These are phyloP conservation scores for Vicia faba DNA, from an alignment of 306 rosid species.

Conservation along the genomic window DNA sequence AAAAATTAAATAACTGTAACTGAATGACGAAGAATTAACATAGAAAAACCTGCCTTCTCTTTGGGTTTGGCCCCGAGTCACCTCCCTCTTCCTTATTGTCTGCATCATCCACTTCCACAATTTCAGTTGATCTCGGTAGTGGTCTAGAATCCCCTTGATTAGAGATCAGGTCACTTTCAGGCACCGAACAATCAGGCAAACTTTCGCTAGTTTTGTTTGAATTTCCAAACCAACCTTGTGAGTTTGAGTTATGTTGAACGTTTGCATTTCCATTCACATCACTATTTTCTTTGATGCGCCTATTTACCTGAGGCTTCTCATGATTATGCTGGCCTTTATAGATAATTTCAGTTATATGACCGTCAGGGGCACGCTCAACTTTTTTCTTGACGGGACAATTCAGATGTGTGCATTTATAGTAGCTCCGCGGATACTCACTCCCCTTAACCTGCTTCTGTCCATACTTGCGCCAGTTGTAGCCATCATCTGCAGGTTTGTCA, in stretches of 20 bases:
- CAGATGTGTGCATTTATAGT: slow-evolving; percentile 86
- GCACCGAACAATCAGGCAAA: slow-evolving; percentile 42
- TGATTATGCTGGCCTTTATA: slow-evolving; percentile 95
- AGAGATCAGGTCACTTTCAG: slow-evolving; percentile 49
- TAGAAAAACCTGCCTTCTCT: slow-evolving; percentile 66
- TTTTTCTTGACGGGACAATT: slow-evolving; percentile 94
- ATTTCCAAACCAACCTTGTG: slow-evolving; percentile 58
- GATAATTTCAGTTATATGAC: slow-evolving; percentile 91
- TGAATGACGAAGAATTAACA: slow-evolving; percentile 24
- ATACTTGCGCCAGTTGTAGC: slow-evolving; percentile 97
- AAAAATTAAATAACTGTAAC: neutral
- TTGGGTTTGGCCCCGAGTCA: slow-evolving; percentile 70
- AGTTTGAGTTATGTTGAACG: slow-evolving; percentile 55
- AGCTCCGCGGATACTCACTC: slow-evolving; percentile 93
- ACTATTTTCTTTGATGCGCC: slow-evolving; percentile 68
- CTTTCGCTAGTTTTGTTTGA: slow-evolving; percentile 50
- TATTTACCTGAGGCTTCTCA: slow-evolving; percentile 72
- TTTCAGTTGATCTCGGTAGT: slow-evolving; percentile 61
- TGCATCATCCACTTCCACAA: slow-evolving; percentile 63
- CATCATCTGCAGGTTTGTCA: slow-evolving; percentile 83
- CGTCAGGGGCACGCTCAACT: slow-evolving; percentile 86
- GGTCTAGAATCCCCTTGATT: slow-evolving; percentile 49
- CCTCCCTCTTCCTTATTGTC: slow-evolving; percentile 64
- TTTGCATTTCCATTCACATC: slow-evolving; percentile 57
- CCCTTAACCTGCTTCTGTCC: slow-evolving; percentile 99